These are phyloP conservation scores for Lipomyces yamadae DNA, from an alignment of 805 yeast species.

Conservation along the genomic window DNA sequence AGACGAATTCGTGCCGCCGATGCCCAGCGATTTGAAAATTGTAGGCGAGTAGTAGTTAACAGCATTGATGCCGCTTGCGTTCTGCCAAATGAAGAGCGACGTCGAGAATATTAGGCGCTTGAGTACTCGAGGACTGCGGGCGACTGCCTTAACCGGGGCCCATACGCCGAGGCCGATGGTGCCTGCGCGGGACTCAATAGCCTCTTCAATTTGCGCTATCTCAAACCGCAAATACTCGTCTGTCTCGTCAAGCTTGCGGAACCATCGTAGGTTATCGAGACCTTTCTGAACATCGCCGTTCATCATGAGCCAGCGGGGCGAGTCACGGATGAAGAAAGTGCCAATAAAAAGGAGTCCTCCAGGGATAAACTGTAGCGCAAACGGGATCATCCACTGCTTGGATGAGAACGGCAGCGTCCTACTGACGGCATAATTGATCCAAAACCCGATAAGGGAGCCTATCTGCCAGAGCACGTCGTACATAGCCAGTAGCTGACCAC, in stretches of 20 bases:
- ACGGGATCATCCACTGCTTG: conserved; percentile 44
- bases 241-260: conserved; percentile 50
- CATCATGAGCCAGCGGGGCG: conserved; percentile 72
- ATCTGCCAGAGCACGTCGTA: conserved; percentile 59
- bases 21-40: conserved; percentile 56
- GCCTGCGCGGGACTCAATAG: conserved; percentile 20
- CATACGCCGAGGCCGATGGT: conserved; percentile 28
- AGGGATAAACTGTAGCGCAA: conserved; percentile 35
- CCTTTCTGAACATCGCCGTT: conserved; percentile 64
- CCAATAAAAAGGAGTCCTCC: conserved; percentile 52
- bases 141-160: conserved; percentile 25
- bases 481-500: conserved; percentile 74
- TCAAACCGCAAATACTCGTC: conserved; percentile 53
- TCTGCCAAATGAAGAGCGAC: conserved; percentile 29
- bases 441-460: conserved; percentile 56
- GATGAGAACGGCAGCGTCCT: conserved; percentile 44
- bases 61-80: conserved; percentile 33
- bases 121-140: conserved; percentile 8
- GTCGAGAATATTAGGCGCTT: conserved; percentile 17
- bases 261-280: conserved; percentile 49
- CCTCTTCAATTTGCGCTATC: conserved; percentile 41
- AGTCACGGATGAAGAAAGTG: conserved; percentile 57
- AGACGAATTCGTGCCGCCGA: conserved; percentile 52
- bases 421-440: conserved; percentile 56
- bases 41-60: conserved; percentile 58